These are phyloP conservation scores for Dactylis glomerata DNA, from an alignment of 176 grass and related monocot genomes.

Conservation along the genomic window DNA sequence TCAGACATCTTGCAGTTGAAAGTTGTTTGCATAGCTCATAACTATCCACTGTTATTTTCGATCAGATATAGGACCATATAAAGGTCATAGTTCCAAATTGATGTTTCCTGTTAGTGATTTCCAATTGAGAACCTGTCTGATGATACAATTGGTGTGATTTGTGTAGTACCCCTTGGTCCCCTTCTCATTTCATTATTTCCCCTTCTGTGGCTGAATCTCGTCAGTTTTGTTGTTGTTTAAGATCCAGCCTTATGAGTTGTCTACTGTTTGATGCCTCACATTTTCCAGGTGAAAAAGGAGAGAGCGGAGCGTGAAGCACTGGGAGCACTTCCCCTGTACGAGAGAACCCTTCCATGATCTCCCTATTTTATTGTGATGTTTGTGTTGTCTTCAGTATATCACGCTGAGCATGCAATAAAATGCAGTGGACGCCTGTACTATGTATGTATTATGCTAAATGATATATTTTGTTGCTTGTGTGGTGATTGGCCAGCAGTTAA, in stretches of 20 bases:
- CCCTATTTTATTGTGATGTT: neutral
- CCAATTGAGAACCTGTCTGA: neutral
- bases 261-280: neutral
- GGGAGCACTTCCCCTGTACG: constrained; percentile 75
- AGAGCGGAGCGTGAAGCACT: constrained; percentile 67
- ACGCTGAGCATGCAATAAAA: constrained; percentile 31
- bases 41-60: neutral
- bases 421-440: neutral
- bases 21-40: neutral
- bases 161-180: neutral
- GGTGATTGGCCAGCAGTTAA: neutral
- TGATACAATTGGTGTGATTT: neutral
- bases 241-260: neutral
- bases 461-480: neutral
- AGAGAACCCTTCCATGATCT: constrained; percentile 68
- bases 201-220: neutral
- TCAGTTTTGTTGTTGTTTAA: neutral
- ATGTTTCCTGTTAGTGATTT: neutral
- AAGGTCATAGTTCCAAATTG: neutral
- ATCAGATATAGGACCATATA: neutral
- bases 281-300: constrained; percentile 73
- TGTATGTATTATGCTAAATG: neutral
- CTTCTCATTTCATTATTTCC: constrained; percentile 1
- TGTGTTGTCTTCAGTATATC: neutral
- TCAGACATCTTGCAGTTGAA: neutral